These are phyloP conservation scores for Aspergillus hiratsukae DNA, from an alignment of 2,329 filamentous ascomycete genomes.

Conservation along the genomic window DNA sequence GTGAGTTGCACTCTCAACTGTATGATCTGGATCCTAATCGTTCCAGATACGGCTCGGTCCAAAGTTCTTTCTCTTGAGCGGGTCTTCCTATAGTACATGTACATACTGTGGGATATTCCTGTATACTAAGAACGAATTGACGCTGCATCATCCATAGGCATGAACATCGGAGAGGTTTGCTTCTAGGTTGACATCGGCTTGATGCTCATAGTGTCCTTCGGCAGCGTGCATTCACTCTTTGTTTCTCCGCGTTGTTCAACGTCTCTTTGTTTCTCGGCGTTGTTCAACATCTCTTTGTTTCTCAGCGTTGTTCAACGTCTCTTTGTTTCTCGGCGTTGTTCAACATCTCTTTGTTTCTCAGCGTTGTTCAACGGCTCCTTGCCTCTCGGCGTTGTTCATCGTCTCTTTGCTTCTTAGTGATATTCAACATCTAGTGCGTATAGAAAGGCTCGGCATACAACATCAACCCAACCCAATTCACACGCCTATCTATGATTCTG, in stretches of 20 bases:
- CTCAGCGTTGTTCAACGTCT: no score
- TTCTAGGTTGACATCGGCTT: not conserved
- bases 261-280: not conserved
- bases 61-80: conserved; percentile 30
- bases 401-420: not conserved
- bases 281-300: not conserved
- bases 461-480: not conserved
- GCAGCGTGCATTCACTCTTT: not conserved
- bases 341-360: no score
- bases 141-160: not conserved
- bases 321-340: not conserved
- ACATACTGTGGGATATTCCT: not conserved
- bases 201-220: not conserved
- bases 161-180: not conserved
- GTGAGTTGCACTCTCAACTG: conserved; percentile 20
- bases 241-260: not conserved
- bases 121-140: not conserved
- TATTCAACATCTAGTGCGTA: not conserved
- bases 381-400: not conserved
- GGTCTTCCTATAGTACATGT: not conserved
- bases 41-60: conserved; percentile 36
- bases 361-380: no score
- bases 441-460: not conserved
- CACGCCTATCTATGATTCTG: not conserved
- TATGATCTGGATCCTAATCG: conserved; percentile 4